These are phyloP conservation scores for Neodidymelliopsis sp. DNA, from an alignment of 2,329 filamentous ascomycete genomes.

Conservation along the genomic window DNA sequence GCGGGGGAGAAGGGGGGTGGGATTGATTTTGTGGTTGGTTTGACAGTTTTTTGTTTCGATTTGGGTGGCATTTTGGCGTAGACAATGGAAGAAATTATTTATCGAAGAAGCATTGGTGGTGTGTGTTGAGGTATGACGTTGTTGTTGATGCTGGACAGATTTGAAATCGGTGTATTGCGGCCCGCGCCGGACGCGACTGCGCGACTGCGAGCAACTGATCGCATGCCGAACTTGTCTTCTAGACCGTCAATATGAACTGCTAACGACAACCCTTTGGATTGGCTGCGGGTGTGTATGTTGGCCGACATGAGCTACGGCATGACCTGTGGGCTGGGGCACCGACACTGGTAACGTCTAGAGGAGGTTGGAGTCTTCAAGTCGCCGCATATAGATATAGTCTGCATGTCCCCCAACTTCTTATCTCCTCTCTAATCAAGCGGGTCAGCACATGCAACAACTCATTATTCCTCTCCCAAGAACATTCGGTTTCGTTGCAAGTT, in stretches of 20 bases:
- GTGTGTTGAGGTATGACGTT: constrained; percentile 12
- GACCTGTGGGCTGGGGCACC: constrained; percentile 4
- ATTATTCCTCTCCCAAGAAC: too few relatives aligned
- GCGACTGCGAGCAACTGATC: background rate
- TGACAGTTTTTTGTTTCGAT: constrained; percentile 26
- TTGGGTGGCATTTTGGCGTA: constrained; percentile 29
- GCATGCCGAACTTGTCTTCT: background rate
- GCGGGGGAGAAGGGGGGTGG: constrained; percentile 49
- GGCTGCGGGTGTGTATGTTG: background rate
- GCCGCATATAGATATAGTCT: constrained; percentile 10
- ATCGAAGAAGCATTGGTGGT: background rate
- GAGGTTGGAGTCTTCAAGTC: constrained; percentile 1
- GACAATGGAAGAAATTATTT: background rate
- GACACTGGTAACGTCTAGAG: background rate
- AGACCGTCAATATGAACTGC: too few relatives aligned
- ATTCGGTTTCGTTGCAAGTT: too few relatives aligned
- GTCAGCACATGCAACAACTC: background rate
- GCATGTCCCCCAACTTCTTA: background rate
- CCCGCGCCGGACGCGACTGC: constrained; percentile 14
- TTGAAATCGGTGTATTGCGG: constrained; percentile 7
- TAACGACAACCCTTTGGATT: background rate
- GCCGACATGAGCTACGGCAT: background rate
- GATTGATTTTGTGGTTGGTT: constrained; percentile 18
- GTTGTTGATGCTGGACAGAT: constrained; percentile 10
- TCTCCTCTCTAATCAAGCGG: background rate